These are phyloP conservation scores for Aristolochia fimbriata DNA, from an alignment of 164 flowering plant species.

Conservation along the genomic window DNA sequence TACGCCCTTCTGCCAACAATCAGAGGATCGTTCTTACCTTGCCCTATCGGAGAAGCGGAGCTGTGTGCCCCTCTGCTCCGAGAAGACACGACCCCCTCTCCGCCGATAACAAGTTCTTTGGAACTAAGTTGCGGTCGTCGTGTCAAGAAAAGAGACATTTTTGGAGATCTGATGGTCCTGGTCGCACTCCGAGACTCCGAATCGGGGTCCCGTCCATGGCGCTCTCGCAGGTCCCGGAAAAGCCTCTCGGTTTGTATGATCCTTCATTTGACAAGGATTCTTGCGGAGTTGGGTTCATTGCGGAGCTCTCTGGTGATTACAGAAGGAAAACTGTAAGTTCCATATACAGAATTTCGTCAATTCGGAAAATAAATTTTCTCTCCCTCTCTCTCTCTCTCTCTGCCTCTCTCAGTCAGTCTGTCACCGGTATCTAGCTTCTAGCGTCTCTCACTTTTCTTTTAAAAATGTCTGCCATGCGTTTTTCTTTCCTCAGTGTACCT, in stretches of 20 bases:
- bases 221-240: slow-evolving; percentile 82
- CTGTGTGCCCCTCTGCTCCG: slow-evolving; percentile 15
- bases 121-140: slow-evolving; percentile 27
- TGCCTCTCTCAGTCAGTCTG: no score
- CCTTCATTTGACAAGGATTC: slow-evolving; percentile 91
- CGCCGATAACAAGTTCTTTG: slow-evolving; percentile 33
- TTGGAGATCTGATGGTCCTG: slow-evolving; percentile 68
- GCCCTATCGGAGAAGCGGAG: slow-evolving; percentile 10
- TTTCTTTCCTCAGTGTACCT: neutral
- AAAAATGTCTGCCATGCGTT: neutral
- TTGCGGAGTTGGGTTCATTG: slow-evolving; percentile 97
- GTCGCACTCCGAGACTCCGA: slow-evolving; percentile 47
- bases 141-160: slow-evolving; percentile 38
- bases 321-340: slow-evolving; percentile 73
- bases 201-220: slow-evolving; percentile 37
- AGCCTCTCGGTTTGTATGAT: slow-evolving; percentile 88
- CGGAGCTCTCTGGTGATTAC: slow-evolving; percentile 81
- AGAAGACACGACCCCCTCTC: slow-evolving; percentile 1
- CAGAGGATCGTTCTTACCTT: slow-evolving; percentile 21
- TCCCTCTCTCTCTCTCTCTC: no score
- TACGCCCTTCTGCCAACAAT: slow-evolving; percentile 12
- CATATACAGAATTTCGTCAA: no score
- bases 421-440: neutral
- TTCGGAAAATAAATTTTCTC: no score
- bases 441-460: neutral